phyloP scores from a whole-genome alignment of 2,329 filamentous ascomycete genomes.

The Nectriaceae sp. region DNA sequence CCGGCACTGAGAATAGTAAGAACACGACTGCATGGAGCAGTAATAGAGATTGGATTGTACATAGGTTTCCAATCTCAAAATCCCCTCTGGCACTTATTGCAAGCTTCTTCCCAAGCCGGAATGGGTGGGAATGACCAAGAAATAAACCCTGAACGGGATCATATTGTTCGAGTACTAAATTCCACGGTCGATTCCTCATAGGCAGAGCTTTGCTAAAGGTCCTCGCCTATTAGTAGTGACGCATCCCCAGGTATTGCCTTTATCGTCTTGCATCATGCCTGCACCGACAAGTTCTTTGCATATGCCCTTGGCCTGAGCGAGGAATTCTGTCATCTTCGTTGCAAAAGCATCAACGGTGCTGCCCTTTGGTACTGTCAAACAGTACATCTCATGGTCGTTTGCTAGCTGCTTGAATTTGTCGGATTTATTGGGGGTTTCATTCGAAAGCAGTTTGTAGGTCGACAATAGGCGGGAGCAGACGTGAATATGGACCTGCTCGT shows the following conservation, averaged over 20 bases:
- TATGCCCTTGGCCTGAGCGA: neutral
- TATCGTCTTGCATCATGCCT: slow-evolving; percentile 15
- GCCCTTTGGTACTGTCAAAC: neutral
- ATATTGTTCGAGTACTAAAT: too few species aligned
- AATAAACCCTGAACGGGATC: too few species aligned
- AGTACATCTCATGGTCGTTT: slow-evolving; percentile 6
- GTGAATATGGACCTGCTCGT: slow-evolving; percentile 19
- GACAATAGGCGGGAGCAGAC: slow-evolving; percentile 8
- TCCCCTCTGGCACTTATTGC: too few species aligned
- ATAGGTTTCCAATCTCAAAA: too few species aligned
- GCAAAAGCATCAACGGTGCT: neutral
- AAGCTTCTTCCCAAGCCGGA: too few species aligned
- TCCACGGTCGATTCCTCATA: too few species aligned
- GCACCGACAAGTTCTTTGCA: slow-evolving; percentile 12
- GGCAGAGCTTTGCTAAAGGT: slow-evolving; percentile 9
- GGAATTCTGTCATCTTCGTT: slow-evolving; percentile 1
- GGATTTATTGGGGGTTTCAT: neutral
- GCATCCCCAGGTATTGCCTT: slow-evolving; percentile 14
- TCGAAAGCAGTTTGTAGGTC: slow-evolving; percentile 3
- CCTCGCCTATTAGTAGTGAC: slow-evolving; percentile 12
- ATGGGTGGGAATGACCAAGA: too few species aligned
- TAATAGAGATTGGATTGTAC: too few species aligned
- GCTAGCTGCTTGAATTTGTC: neutral
- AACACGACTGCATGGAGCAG: too few species aligned
- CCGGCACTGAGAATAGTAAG: too few species aligned